Evolutionary conservation across 176 grass and related monocot genomes (phyloP), one percentile per base, ranked within the genome.

Genomic region (Paspalum notatum): DNA sequence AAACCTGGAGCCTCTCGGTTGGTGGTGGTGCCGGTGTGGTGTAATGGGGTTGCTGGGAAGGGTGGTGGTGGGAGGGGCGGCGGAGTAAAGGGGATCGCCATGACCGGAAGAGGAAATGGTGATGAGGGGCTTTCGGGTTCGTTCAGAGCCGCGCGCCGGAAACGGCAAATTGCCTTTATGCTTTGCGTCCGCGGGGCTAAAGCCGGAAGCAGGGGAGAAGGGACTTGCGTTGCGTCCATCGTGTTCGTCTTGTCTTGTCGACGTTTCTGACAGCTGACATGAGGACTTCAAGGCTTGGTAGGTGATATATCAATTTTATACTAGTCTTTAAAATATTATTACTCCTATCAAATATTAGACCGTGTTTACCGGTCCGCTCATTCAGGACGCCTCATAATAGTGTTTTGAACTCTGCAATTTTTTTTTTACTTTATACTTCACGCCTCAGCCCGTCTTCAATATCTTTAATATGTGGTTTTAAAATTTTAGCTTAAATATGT

Each of bases 31-130:
- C 65, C 53, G 83, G 74, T 49, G 60, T 40, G 65, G 14, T 77
- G 83, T 63, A 75, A n/a, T n/a, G 32, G 1, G 32, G 32, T 32
- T n/a, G 62, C 41, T 73, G 55, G 40, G 83, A 78, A 61, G 71
- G 68, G 65, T 38, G 39, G 64, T 47, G 76, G 77, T 11, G 82
- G 37, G 54, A 81, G 56, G 8, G 15, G 79, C 12, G 85, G 81
- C 83, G 68, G 45, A 86, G 72, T 85, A 88, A 60, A 80, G 78
- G 82, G 61, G 76, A 55, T 59, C 70, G 79, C 88, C 88, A 93
- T 91, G 81, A 74, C 45, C 16, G 91, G 91, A 79, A 78, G 82
- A 83, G 93, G 93, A 85, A 84, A 87, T 91, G 71, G 62, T 74
- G 88, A 76, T 49, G 83, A 68, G 83, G 82, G 60, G 83, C 93